A percentile compares a stretch with the other conserved stretches of the same genome.
Evolutionary conservation across 192 early-diverging fungal genomes (phyloP).

Genomic region (Coemansia aciculifera): DNA sequence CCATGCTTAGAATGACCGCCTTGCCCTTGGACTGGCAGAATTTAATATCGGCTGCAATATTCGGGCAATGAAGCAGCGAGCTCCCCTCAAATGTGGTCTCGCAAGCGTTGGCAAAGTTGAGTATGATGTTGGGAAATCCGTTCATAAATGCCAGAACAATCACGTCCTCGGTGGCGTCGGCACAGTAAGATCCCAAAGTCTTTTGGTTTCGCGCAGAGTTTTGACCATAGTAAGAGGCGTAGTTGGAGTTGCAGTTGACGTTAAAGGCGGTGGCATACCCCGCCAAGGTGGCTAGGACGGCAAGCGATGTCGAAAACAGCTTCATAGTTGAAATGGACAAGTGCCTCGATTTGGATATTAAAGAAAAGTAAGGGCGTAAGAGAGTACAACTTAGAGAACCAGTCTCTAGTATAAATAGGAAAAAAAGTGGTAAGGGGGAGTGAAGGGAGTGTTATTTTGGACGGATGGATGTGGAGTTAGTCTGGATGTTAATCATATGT

Average conservation of each 20-base stretch:
- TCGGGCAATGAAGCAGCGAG: slow-evolving; percentile 59
- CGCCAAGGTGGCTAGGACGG: slow-evolving; percentile 2
- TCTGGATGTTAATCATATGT: not conserved
- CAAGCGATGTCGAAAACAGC: slow-evolving; percentile 8
- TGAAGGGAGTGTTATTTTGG: slow-evolving; percentile 1
- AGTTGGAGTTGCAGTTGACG: slow-evolving; percentile 49
- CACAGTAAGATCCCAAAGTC: slow-evolving; percentile 58
- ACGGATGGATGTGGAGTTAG: not conserved
- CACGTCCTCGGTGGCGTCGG: slow-evolving; percentile 61
- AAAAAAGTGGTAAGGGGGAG: not conserved
- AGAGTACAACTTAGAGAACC: slow-evolving; percentile 3
- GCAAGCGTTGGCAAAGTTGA: slow-evolving; percentile 67
- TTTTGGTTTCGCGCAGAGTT: slow-evolving; percentile 54
- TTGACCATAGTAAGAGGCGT: slow-evolving; percentile 53
- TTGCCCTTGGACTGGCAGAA: slow-evolving; percentile 69
- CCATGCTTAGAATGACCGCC: slow-evolving; percentile 62
- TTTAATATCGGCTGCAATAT: slow-evolving; percentile 62
- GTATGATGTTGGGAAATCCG: slow-evolving; percentile 56
- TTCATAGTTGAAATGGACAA: slow-evolving; percentile 13
- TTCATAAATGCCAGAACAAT: slow-evolving; percentile 65
- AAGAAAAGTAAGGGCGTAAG: not conserved
- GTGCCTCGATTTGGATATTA: not conserved
- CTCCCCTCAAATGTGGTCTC: slow-evolving; percentile 59
- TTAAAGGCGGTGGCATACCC: slow-evolving; percentile 29
- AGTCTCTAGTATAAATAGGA: slow-evolving; percentile 1